A percentile compares a stretch with the other conserved stretches of the same genome.
Conservation (phyloP, 2,329 filamentous ascomycete genomes). For the Claviceps sp. region DNA sequence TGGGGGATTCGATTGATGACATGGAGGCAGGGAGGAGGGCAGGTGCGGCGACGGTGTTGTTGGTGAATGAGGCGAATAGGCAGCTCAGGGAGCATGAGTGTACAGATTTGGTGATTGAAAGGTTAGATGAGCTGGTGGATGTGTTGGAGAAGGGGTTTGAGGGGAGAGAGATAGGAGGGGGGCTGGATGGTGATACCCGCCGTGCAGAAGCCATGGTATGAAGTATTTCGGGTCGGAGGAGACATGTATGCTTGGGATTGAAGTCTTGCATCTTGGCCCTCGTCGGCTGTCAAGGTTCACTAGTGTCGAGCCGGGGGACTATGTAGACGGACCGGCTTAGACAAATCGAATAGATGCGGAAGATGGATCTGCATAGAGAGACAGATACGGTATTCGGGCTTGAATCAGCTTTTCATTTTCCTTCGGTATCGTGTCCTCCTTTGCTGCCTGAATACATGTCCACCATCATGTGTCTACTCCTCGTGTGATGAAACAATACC, state of each 20-base stretch:
- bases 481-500: neutral
- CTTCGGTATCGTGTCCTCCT: neutral
- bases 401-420: neutral
- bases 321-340: neutral
- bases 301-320: neutral
- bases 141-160: conserved; percentile 65
- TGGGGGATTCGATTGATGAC: conserved; percentile 78
- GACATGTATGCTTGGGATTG: neutral
- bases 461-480: neutral
- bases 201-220: neutral
- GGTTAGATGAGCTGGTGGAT: conserved; percentile 62
- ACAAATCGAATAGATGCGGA: no score
- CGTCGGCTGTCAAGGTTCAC: neutral
- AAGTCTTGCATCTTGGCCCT: neutral
- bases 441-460: neutral
- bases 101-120: conserved; percentile 60
- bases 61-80: conserved; percentile 70
- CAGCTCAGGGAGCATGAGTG: conserved; percentile 57
- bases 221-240: neutral
- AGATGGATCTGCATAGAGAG: neutral
- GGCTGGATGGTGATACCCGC: neutral
- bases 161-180: conserved; percentile 24
- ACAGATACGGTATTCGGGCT: neutral
- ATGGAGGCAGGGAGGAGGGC: conserved; percentile 76
- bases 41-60: conserved; percentile 78